Base-by-base conservation (phyloP, 169 alveolate species). In the Plasmodium fragile region DNA sequence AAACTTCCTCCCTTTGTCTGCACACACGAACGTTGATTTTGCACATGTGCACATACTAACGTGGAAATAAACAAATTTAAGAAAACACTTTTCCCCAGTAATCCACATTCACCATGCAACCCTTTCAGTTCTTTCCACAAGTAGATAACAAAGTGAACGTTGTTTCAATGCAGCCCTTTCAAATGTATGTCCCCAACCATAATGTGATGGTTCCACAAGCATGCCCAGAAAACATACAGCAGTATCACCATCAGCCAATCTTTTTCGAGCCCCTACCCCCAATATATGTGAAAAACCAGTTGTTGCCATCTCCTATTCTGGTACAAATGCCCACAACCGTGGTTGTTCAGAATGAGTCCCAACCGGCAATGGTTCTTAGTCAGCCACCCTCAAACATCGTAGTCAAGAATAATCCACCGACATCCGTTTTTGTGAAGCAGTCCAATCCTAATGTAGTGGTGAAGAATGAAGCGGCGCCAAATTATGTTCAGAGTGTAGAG, bases 301-400 rank as follows among this genome's bases (percentile, higher is more conserved):
- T 91, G 75, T 28, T 91, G 22, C 94, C 94, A 22, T 91, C 94
- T 91, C 94, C 94, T 18, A 91, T 91, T 70, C 59, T 91, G 45
- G 92, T 96, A 36, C 98, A 96, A 92, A 95, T 94, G 94, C 98
- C 98, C 28, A 80, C 94, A 49, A 96, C 98, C 3, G 98, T 96
- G 73, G 96, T 96, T 90, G 98, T 96, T 32, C 95, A 96, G 91
- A 96, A 96, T 83, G 94, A 92, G 41, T 95, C 98, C 28, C 92
- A 96, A 53, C 98, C 98, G 36, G 95, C 98, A 32, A 92, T 96
- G 87, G 97, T 96, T 39, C 96, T 96, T n/a, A 96, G 92, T 84
- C 98, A 96, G 89, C 98, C 97, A 45, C 97, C 98, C 30, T 96
- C 98, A n/a, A 96, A 96, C 55, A 96, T 96, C 36, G 96, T 96